Evolutionary conservation across 2,329 filamentous ascomycete species (phyloP), one percentile per base, ranked within the genome.

Genomic region (Aspergillus ochraceus): DNA sequence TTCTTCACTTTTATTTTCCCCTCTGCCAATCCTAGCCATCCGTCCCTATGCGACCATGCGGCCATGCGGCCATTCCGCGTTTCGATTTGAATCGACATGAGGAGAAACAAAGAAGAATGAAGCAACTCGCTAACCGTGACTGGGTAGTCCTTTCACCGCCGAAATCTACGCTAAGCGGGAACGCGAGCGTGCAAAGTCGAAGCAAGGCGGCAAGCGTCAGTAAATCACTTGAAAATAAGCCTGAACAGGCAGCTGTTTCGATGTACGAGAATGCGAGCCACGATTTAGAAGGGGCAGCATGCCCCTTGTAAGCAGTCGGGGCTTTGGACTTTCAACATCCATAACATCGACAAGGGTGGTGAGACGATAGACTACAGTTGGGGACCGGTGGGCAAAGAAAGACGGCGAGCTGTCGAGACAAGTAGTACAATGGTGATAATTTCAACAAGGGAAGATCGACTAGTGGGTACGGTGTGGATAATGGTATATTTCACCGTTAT

Each of bases 131-230:
- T 61, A 19, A 61, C 52, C 52, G 54, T 49, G 59, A 42, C 52
- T 45, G 19, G 60, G 49, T 63, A 83, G 80, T 77, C 94, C 94
- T 4, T 99, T 98, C 79, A 99, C 95, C 6, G 86, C 87, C 3
- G 90, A 85, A 66, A 99, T 99, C 72, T 99, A 98, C 76, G 90
- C 89, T 66, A 96, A 95, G 86, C 76, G 76, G 32, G 77, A 79
- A 62, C 76, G 76, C 24, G 74, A 77, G 59, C 73, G 74, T 52
- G 70, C 74, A 39, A 78, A 76, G 63, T 60, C 66, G 20, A 73
- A 73, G 64, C 68, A 72, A 58, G 71, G 67, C 63, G 71, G 71
- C 62, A 78, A 78, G 70, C 69, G 66, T 61, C 70, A 71, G 64
- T 79, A 76, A 72, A 60, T 20, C 14, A 29, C 2, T 24, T 26